phyloP scores from a whole-genome alignment of 768 basidiomycete species.

The Rhizopogon salebrosus region DNA sequence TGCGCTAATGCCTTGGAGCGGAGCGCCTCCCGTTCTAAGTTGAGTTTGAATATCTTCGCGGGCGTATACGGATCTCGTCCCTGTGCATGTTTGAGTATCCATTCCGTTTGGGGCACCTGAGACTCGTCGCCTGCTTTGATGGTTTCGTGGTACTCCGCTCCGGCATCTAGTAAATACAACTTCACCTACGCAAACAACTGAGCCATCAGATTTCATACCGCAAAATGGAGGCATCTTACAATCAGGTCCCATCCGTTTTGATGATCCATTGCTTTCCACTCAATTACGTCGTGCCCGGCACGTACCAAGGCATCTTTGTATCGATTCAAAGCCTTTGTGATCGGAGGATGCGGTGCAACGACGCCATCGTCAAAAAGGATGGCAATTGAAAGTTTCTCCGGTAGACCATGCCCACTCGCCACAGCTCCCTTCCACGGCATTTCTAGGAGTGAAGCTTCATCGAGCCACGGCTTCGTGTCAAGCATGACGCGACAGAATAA shows the following conservation, averaged over 20 bases:
- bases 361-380: slow-evolving; percentile 48
- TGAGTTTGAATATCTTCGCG: slow-evolving; percentile 41
- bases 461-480: slow-evolving; percentile 40
- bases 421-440: slow-evolving; percentile 44
- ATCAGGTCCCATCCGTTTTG: slow-evolving; percentile 42
- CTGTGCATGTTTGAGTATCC: slow-evolving; percentile 39
- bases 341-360: slow-evolving; percentile 46
- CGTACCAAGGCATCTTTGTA: slow-evolving; percentile 34
- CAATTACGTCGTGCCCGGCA: slow-evolving; percentile 49
- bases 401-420: slow-evolving; percentile 32
- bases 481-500: slow-evolving; percentile 46
- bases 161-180: slow-evolving; percentile 47
- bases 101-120: slow-evolving; percentile 37
- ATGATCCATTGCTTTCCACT: slow-evolving; percentile 42
- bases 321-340: slow-evolving; percentile 34
- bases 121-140: slow-evolving; percentile 29
- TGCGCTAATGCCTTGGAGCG: slow-evolving; percentile 34
- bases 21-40: slow-evolving; percentile 37
- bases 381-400: slow-evolving; percentile 38
- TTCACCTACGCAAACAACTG: slow-evolving; percentile 25
- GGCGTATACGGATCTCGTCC: slow-evolving; percentile 32
- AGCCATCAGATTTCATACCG: slow-evolving; percentile 3
- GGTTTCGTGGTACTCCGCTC: slow-evolving; percentile 38
- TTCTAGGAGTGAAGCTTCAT: slow-evolving; percentile 41
- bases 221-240: slow-evolving; percentile 25